Evolutionary conservation across 2,329 filamentous ascomycete genomes (phyloP), one percentile per base, ranked within the genome.

Genomic region (Aspergillus sp.): DNA sequence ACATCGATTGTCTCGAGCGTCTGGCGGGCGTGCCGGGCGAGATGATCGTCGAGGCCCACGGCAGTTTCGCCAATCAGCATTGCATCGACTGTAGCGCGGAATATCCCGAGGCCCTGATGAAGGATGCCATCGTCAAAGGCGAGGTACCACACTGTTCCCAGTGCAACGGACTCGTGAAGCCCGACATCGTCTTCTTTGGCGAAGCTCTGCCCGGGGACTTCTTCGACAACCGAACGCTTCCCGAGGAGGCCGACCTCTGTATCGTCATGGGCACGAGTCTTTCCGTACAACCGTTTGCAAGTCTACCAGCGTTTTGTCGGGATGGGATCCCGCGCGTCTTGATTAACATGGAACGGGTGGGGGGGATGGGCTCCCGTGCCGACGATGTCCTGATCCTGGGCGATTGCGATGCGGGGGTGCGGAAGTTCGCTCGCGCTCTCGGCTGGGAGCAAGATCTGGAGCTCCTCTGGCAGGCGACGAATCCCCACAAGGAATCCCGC

Each of bases 1-100:
- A 99, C 71, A 98, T 99, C 66, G 95, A 99, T 78, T 96, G 92
- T 69, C 83, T 99, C 12, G 95, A 99, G 77, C 86, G 93, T 22
- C 84, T 86, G 66, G 95, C 94, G 12, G 95, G 95, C 26, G 87
- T 99, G 0, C 90, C 92, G 0, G 83, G 80, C 0, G 87, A 94
- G 2, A 87, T 85, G 75, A 93, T 99, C 53, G 83, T 99, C 32
- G 94, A 98, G 77, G 95, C 95, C 0, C 95, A 99, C 74, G 95
- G 95, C 50, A 96, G 92, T 73, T 99, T 98, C 73, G 94, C 94
- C 22, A 86, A 85, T 0, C 94, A 98, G 77, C 85, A 89, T 65
- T 99, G 95, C 75, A 93, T 98, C 68, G 92, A 96, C 24, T 99
- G 95, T 81, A 87, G 87, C 71, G 79, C 77, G 0, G 75, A 83